phyloP scores from a whole-genome alignment of 1,284 basidiomycete species.

The Ganoderma lingzhi region DNA sequence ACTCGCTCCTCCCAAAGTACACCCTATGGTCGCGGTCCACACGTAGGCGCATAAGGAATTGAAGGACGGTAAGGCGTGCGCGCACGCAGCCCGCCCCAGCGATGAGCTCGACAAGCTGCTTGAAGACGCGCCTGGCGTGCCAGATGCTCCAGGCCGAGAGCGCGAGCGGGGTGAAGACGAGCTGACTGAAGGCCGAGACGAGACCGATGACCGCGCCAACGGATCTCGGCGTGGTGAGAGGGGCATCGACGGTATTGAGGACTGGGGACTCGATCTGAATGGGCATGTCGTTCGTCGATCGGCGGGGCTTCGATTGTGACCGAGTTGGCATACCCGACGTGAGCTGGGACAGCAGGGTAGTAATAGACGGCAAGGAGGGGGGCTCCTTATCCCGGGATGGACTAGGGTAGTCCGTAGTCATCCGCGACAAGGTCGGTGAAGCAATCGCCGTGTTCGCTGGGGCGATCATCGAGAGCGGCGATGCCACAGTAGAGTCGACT shows the following conservation, averaged over 20 bases:
- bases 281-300: conserved; percentile 39
- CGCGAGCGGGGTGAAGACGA: conserved; percentile 72
- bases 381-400: conserved; percentile 50
- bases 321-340: conserved; percentile 60
- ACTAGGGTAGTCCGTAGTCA: conserved; percentile 59
- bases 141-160: conserved; percentile 52
- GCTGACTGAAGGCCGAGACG: conserved; percentile 71
- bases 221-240: conserved; percentile 48
- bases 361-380: conserved; percentile 60
- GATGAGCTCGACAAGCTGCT: conserved; percentile 54
- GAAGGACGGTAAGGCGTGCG: conserved; percentile 79
- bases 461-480: conserved; percentile 31
- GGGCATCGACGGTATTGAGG: conserved; percentile 37
- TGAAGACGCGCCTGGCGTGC: conserved; percentile 62
- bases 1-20: conserved; percentile 65
- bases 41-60: conserved; percentile 90
- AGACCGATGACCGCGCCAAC: conserved; percentile 71
- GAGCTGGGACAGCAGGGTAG: conserved; percentile 69
- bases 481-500: conserved; percentile 43
- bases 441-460: conserved; percentile 47
- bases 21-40: conserved; percentile 93
- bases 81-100: conserved; percentile 59
- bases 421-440: conserved; percentile 63
- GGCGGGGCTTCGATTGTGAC: conserved; percentile 57
- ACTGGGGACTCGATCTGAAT: conserved; percentile 36